These are phyloP conservation scores for Dendrothele bispora DNA, from an alignment of 768 basidiomycete genomes.

Conservation along the genomic window DNA sequence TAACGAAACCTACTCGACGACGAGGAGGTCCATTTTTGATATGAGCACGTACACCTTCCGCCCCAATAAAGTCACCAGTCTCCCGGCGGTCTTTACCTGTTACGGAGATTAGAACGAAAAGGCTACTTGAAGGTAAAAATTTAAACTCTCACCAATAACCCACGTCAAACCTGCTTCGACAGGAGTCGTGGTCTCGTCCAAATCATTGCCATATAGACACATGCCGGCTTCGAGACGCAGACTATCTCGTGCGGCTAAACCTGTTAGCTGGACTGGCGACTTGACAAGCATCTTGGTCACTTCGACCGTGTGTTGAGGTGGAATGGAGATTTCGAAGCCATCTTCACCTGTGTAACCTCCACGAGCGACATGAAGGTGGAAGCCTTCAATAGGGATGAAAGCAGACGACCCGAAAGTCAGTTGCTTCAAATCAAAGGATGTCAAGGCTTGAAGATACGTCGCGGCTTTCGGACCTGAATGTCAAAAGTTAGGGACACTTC, in stretches of 20 bases:
- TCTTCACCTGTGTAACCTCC: slow-evolving; percentile 99
- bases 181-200: slow-evolving; percentile 83
- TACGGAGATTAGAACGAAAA: neutral
- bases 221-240: slow-evolving; percentile 95
- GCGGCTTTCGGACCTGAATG: slow-evolving; percentile 77
- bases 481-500: neutral
- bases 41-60: slow-evolving; percentile 68
- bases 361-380: slow-evolving; percentile 84
- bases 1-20: slow-evolving; percentile 77
- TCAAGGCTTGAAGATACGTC: slow-evolving; percentile 73
- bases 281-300: slow-evolving; percentile 67
- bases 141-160: slow-evolving; percentile 75
- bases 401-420: slow-evolving; percentile 87
- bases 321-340: slow-evolving; percentile 96
- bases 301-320: slow-evolving; percentile 70
- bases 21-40: slow-evolving; percentile 77
- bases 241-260: slow-evolving; percentile 91
- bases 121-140: neutral
- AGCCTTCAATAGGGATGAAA: slow-evolving; percentile 72
- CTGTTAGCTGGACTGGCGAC: slow-evolving; percentile 75
- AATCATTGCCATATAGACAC: slow-evolving; percentile 94
- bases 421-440: slow-evolving; percentile 67
- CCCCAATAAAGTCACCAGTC: slow-evolving; percentile 74
- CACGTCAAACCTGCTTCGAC: slow-evolving; percentile 91
- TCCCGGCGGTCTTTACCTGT: slow-evolving; percentile 83